Evolutionary conservation across 805 yeast genomes (phyloP).

Genomic region (Maudiozyma serrabonitensis): DNA sequence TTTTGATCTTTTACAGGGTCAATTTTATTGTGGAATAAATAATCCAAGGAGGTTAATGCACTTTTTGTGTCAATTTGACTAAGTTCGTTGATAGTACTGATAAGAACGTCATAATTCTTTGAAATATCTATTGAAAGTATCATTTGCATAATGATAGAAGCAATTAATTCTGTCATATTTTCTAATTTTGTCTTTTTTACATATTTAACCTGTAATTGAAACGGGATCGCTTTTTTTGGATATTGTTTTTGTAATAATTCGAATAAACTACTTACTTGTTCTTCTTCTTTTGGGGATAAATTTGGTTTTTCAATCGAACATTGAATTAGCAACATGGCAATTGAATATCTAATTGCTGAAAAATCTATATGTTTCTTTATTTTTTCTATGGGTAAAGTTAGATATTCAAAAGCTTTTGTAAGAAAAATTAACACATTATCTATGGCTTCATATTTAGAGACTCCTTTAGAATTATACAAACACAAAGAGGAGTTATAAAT

Average conservation of each 20-base stretch:
- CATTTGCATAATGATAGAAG: conserved; percentile 31
- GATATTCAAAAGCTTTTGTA: conserved; percentile 5
- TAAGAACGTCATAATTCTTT: conserved; percentile 15
- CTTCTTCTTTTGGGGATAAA: neutral
- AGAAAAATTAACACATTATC: conserved; percentile 13
- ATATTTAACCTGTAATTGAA: conserved; percentile 22
- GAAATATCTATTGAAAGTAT: conserved; percentile 23
- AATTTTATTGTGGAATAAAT: conserved; percentile 28
- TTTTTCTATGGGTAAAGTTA: conserved; percentile 8
- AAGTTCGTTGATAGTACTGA: conserved; percentile 24
- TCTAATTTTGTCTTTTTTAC: conserved; percentile 4
- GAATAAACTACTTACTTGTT: conserved; percentile 11
- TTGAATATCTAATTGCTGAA: conserved; percentile 14
- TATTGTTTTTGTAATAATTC: conserved; percentile 20
- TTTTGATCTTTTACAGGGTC: conserved; percentile 20
- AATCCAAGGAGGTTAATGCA: conserved; percentile 30
- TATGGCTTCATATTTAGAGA: neutral
- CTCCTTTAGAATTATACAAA: neutral
- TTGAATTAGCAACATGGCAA: conserved; percentile 21
- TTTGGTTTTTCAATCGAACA: conserved; percentile 18
- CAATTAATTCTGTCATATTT: conserved; percentile 10
- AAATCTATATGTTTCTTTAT: conserved; percentile 12
- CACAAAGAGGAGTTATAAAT: conserved; percentile 22
- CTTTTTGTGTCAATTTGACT: conserved; percentile 16
- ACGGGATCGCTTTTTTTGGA: conserved; percentile 26